Base-by-base conservation (phyloP, 768 basidiomycete genomes). In the Boletus eberwhitei region DNA sequence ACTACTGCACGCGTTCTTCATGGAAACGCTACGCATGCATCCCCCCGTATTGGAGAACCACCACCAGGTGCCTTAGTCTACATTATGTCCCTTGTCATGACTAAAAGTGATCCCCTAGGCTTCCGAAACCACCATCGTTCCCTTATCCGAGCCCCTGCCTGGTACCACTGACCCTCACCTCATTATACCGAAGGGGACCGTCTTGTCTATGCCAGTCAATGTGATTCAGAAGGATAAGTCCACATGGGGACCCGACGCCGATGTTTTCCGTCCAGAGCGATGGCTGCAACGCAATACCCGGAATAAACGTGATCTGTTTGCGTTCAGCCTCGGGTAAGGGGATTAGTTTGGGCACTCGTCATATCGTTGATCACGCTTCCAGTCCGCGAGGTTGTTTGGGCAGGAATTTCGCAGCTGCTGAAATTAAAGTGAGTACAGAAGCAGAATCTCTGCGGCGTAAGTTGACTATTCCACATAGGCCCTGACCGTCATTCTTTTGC, bases 41-140 rank as follows among this genome's bases (percentile, higher is more conserved):
- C 79, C 85, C 17, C 76, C 84, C 1, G 77, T 87, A 34, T 62
- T 82, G 29, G 85, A 86, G 65, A 85, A 86, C 58, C 82, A 86
- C 60, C 84, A 87, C 52, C 80, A 83, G 71, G 82, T 79, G 37
- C 47, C 58, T 62, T 26, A 31, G 26, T 45, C 32, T 38, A 19
- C 21, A 38, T 45, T 11, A 17, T 42, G 7, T 41, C 21, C 48
- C 19, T 49, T 29, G 5, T 41, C 29, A 17, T 31, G 29, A 32
- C 56, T 64, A 21, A 67, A 12, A 24, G 13, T 34, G 29, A 13
- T 46, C 22, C 12, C 13, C 0, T 29, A 84, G 82, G 79, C 85
- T 21, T 72, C 74, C 7, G 73, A 79, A 56, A 83, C 79, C 24
- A 77, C 79, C 44, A 60, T 64, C 26, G 66, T 88, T 32, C 86